These are phyloP conservation scores for Pilaira anomala DNA, from an alignment of 192 early-diverging fungal genomes.

Conservation along the genomic window DNA sequence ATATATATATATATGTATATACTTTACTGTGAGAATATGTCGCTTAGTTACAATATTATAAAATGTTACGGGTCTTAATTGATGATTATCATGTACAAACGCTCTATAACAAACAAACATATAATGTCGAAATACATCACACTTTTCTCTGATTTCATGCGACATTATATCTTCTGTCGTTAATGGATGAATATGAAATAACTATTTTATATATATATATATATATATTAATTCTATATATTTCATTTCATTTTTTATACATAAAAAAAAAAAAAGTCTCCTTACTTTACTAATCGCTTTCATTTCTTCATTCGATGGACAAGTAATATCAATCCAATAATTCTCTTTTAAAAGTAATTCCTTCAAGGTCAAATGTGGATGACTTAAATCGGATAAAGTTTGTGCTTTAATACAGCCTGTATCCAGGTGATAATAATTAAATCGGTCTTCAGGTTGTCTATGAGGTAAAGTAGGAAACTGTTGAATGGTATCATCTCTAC, in stretches of 20 bases:
- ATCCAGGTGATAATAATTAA: constrained; percentile 63
- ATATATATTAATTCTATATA: not conserved
- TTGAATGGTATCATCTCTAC: not conserved
- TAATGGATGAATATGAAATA: constrained; percentile 74
- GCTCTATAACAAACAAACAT: constrained; percentile 86
- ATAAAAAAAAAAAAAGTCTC: too few relatives aligned
- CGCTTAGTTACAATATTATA: constrained; percentile 67
- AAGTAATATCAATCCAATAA: constrained; percentile 68
- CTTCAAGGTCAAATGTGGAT: constrained; percentile 37
- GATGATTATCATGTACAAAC: constrained; percentile 64
- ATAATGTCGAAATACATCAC: constrained; percentile 82
- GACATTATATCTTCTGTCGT: constrained; percentile 86
- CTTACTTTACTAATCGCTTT: constrained; percentile 41
- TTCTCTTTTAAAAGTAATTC: constrained; percentile 39
- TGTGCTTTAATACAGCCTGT: constrained; percentile 58
- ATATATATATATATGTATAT: too few relatives aligned
- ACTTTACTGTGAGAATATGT: constrained; percentile 59
- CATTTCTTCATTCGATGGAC: constrained; percentile 54
- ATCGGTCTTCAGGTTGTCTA: constrained; percentile 37
- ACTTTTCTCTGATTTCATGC: constrained; percentile 87
- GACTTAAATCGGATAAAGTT: constrained; percentile 52
- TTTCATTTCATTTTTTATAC: not conserved
- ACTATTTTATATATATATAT: constrained; percentile 7
- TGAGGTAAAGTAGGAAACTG: not conserved
- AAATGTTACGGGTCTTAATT: constrained; percentile 60